phyloP scores from a whole-genome alignment of 192 early-diverging fungal species.

The Umbelopsis sp. region DNA sequence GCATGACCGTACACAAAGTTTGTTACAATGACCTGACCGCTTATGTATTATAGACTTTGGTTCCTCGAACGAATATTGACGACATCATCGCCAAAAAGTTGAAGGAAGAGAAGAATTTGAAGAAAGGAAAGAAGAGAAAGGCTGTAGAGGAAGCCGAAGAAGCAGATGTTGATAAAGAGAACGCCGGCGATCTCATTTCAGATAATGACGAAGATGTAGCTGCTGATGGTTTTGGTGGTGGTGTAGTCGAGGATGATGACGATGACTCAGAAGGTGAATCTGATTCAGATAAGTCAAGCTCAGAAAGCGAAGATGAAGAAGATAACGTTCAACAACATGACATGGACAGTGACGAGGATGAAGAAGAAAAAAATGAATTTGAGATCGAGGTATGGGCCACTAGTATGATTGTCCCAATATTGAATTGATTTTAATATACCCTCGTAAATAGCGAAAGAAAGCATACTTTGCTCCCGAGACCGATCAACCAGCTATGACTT shows the following conservation, averaged over 20 bases:
- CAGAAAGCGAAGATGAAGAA: constrained; percentile 36
- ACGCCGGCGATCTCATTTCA: constrained; percentile 23
- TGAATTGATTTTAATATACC: neutral
- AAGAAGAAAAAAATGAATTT: neutral
- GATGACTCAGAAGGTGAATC: constrained; percentile 43
- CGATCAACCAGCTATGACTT: constrained; percentile 44
- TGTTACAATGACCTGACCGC: neutral
- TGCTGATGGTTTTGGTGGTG: constrained; percentile 35
- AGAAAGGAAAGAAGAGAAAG: constrained; percentile 36
- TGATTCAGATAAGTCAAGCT: constrained; percentile 36
- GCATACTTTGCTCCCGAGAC: constrained; percentile 61
- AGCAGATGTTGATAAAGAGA: constrained; percentile 32
- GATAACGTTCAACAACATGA: constrained; percentile 36
- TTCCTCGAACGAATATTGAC: constrained; percentile 34
- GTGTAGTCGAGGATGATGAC: constrained; percentile 25
- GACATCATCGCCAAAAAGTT: constrained; percentile 50
- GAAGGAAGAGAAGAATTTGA: constrained; percentile 25
- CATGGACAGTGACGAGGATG: constrained; percentile 16
- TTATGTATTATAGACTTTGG: neutral
- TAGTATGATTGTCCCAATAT: neutral
- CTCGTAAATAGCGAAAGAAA: constrained; percentile 54
- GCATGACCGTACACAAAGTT: neutral
- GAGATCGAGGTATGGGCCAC: neutral
- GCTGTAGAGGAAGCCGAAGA: constrained; percentile 28
- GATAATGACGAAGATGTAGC: constrained; percentile 40